Conservation (phyloP, 441 rosid species). For the Arabidopsis lyrata region DNA sequence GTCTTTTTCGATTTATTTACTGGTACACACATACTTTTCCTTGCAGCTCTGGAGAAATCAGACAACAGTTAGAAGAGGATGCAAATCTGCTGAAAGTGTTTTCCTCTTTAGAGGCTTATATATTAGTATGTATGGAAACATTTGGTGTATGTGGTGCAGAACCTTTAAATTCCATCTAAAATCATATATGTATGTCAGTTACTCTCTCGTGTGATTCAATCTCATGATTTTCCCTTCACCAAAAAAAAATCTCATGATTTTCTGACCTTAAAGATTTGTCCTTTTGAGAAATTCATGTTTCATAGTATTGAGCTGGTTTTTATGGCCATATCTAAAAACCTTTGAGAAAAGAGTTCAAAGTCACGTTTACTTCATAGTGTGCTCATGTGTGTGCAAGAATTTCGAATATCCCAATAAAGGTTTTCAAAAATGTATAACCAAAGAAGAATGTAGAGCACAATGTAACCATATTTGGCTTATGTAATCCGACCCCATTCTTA, state of each 20-base stretch:
- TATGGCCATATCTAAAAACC: not conserved
- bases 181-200: slow-evolving; percentile 8
- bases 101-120: slow-evolving; percentile 9
- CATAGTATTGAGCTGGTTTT: not conserved
- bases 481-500: slow-evolving; percentile 25
- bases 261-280: not conserved
- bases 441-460: slow-evolving; percentile 22
- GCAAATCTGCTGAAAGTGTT: slow-evolving; percentile 23
- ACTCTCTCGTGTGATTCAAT: not conserved
- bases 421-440: slow-evolving; percentile 24
- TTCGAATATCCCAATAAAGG: slow-evolving; percentile 1
- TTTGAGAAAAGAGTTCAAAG: not conserved
- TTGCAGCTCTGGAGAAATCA: slow-evolving; percentile 87
- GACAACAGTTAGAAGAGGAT: slow-evolving; percentile 59
- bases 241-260: not conserved
- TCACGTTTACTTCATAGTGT: not conserved
- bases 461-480: slow-evolving; percentile 24
- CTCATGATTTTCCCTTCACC: not conserved
- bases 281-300: slow-evolving; percentile 1
- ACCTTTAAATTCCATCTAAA: slow-evolving; percentile 7
- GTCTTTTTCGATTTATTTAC: not conserved
- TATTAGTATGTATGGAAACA: slow-evolving; percentile 15
- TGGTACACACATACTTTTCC: not conserved
- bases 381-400: not conserved
- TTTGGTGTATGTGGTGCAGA: slow-evolving; percentile 10